Evolutionary conservation across 345 rosid species (phyloP), one percentile per base, ranked within the genome.

Genomic region (Aegle marmelos): DNA sequence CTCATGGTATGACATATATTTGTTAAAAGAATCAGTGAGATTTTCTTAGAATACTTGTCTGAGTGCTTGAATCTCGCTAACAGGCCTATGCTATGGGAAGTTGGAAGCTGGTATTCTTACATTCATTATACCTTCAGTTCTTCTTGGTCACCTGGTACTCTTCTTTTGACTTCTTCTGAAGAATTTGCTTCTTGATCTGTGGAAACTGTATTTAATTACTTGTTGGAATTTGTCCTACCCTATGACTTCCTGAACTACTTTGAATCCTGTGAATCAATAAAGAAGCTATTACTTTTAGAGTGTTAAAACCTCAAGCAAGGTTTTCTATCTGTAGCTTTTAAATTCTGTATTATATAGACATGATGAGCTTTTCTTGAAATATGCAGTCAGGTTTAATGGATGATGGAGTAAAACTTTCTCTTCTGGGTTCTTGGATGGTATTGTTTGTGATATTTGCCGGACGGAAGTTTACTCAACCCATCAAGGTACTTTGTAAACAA

Each of bases 41-140:
- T 53, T 45, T 56, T 79, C n/a, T 66, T 21, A 21, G 4, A 6
- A 9, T 53, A 57, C 48, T 65, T 2, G 41, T 50, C 64, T 13
- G 66, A 73, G 56, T 78, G 31, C 31, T 63, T 80, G 71, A 10
- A 70, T 82, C 65, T 57, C 74, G 76, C 11, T 25, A 34, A 65
- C 84, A 93, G 98, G 99, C 58, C 97, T 95, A 10, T 95, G 98
- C 82, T 95, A 93, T 45, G 97, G 99, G 56, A 95, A 95, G 88
- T 86, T 95, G 84, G 99, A 95, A 92, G 98, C 97, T 72, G 95
- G 93, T 28, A 69, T 92, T 79, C 93, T 93, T 31, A 93, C 99
- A 16, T 91, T 95, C 82, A 85, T 95, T 62, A 93, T 95, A 86
- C 97, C 99, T 2, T 78, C 90, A 9, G 83, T 90, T 75, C 94